These are phyloP conservation scores for Candida bentonensis DNA, from an alignment of 805 yeast genomes.

Conservation along the genomic window DNA sequence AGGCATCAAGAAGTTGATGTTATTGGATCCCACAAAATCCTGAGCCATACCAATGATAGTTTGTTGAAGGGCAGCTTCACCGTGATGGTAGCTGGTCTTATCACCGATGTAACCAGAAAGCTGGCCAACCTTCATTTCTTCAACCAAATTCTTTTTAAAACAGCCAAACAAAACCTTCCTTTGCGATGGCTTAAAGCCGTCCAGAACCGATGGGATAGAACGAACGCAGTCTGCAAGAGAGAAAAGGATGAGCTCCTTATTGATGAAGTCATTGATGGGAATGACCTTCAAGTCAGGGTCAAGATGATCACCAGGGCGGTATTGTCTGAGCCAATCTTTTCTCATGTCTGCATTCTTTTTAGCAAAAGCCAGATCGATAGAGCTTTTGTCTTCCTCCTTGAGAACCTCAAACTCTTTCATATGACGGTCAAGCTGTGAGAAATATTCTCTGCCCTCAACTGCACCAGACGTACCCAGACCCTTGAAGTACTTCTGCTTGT, in stretches of 20 bases:
- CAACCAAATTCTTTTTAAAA: conserved; percentile 61
- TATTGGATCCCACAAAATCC: conserved; percentile 86
- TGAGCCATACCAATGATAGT: conserved; percentile 93
- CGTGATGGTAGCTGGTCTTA: conserved; percentile 89
- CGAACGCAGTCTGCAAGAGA: conserved; percentile 95
- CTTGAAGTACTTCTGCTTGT: conserved; percentile 93
- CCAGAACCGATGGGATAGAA: conserved; percentile 86
- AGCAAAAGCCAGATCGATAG: conserved; percentile 85
- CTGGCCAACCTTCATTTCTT: conserved; percentile 81
- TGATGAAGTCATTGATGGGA: conserved; percentile 87
- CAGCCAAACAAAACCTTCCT: conserved; percentile 84
- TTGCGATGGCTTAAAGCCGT: conserved; percentile 96
- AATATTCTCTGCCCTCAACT: conserved; percentile 77
- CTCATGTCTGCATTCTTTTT: conserved; percentile 94
- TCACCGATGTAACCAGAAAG: conserved; percentile 82
- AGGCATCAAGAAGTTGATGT: conserved; percentile 71
- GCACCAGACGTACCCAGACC: conserved; percentile 94
- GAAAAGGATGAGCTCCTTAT: conserved; percentile 85
- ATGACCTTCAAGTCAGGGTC: conserved; percentile 65
- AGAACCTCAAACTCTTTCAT: conserved; percentile 73
- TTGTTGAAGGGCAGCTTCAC: conserved; percentile 75
- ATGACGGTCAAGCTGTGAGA: conserved; percentile 72
- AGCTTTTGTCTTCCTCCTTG: conserved; percentile 54
- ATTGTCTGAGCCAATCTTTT: conserved; percentile 91
- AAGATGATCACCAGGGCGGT: conserved; percentile 79